These are phyloP conservation scores for Lachancea quebecensis DNA, from an alignment of 805 yeast genomes.

Conservation along the genomic window DNA sequence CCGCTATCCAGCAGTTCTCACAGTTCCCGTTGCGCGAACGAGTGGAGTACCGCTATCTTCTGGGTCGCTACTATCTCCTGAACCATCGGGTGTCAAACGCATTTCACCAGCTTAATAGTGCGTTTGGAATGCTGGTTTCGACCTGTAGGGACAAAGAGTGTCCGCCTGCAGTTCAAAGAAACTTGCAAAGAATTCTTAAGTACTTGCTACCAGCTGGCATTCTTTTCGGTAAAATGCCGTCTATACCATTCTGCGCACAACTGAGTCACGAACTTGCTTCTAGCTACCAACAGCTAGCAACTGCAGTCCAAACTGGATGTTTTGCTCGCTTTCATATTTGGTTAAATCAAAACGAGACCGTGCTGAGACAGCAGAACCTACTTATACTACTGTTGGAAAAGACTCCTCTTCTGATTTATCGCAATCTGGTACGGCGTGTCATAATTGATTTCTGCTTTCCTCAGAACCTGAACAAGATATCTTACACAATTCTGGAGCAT, in stretches of 20 bases:
- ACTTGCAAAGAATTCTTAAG: slow-evolving; percentile 36
- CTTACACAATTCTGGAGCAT: slow-evolving; percentile 16
- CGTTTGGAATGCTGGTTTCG: slow-evolving; percentile 34
- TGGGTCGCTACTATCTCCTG: slow-evolving; percentile 50
- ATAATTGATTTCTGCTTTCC: slow-evolving; percentile 16
- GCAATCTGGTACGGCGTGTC: slow-evolving; percentile 31
- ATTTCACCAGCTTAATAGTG: slow-evolving; percentile 49
- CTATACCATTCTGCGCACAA: slow-evolving; percentile 21
- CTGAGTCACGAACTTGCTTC: slow-evolving; percentile 25
- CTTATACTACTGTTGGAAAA: slow-evolving; percentile 37
- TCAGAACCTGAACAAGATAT: slow-evolving; percentile 20
- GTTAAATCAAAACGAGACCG: slow-evolving; percentile 28
- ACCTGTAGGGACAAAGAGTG: background rate
- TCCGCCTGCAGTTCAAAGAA: slow-evolving; percentile 14
- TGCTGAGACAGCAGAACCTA: slow-evolving; percentile 29
- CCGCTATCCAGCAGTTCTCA: slow-evolving; percentile 43
- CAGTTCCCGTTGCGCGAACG: slow-evolving; percentile 41
- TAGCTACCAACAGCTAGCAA: slow-evolving; percentile 35
- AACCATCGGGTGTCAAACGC: slow-evolving; percentile 47
- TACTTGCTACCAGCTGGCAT: slow-evolving; percentile 48
- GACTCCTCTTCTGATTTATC: slow-evolving; percentile 35
- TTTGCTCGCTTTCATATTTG: slow-evolving; percentile 31
- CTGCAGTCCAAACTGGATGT: slow-evolving; percentile 39
- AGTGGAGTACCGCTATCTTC: slow-evolving; percentile 48
- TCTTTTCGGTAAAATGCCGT: slow-evolving; percentile 49